phyloP scores from a whole-genome alignment of 2,329 filamentous ascomycete species.

The Cladosporium sp. region DNA sequence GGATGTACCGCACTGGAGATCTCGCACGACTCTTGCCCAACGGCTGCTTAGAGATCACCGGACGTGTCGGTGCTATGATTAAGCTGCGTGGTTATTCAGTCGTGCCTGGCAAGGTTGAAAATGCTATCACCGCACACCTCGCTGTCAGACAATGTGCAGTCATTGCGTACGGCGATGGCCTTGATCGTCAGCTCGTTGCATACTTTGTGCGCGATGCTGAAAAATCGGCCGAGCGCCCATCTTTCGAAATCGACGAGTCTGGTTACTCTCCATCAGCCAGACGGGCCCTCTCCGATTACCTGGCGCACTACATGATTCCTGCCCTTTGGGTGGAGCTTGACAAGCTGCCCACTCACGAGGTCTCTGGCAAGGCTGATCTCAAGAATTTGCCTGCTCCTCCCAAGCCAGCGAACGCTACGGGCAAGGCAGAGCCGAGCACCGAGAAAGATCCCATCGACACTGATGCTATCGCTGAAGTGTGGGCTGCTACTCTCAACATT shows the following conservation, averaged over 20 bases:
- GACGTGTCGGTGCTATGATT: conserved; percentile 74
- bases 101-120: conserved; percentile 72
- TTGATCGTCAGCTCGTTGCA: conserved; percentile 71
- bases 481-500: conserved; percentile 68
- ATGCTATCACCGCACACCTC: conserved; percentile 64
- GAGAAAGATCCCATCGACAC: conserved; percentile 62
- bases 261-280: conserved; percentile 68
- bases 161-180: conserved; percentile 68
- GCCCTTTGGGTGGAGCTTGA: conserved; percentile 71
- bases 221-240: conserved; percentile 53
- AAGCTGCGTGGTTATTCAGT: conserved; percentile 76
- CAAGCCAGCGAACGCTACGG: conserved; percentile 37
- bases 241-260: conserved; percentile 63
- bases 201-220: conserved; percentile 69
- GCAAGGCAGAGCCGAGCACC: conserved; percentile 34
- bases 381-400: conserved; percentile 66
- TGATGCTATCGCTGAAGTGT: conserved; percentile 65
- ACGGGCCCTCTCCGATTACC: conserved; percentile 58
- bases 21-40: conserved; percentile 63
- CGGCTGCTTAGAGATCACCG: conserved; percentile 70
- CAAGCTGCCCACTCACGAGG: conserved; percentile 67
- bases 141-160: conserved; percentile 70
- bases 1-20: conserved; percentile 74
- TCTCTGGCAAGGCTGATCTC: conserved; percentile 74
- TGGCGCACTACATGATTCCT: conserved; percentile 82